Base-by-base conservation (phyloP, 2,329 filamentous ascomycete species). In the Phaeoacremonium minimum region DNA sequence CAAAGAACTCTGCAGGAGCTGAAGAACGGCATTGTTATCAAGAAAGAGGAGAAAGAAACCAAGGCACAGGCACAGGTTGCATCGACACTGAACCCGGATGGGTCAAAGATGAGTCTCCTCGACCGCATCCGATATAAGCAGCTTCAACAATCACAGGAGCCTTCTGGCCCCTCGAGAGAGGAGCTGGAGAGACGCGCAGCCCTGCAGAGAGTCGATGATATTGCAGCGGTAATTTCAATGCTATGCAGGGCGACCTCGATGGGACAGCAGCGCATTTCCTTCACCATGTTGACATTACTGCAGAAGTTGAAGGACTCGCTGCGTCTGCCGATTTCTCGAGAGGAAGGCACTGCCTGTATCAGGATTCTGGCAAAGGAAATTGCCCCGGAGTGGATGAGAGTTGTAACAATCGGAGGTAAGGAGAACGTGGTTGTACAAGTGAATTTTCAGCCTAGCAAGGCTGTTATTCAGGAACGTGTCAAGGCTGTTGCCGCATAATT, bases 61-160 rank as follows among this genome's bases (percentile, higher is more conserved):
- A 50, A 57, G 42, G 32, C 49, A 41, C 50, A 49, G 22, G 31
- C 55, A 44, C 35, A 51, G 45, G 22, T 54, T 52, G 7, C 46
- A 36, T 49, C 50, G 30, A 31, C 26, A 7, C n/a, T n/a, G n/a
- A 14, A 31, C 8, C 17, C n/a, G n/a, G 15, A 46, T 57, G 5
- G 40, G 57, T 0, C 46, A 59, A 69, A 80, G 62, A 80, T 84
- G 65, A 78, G 77, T 36, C 75, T 94, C 16, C 70, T 93, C 39
- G 85, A 90, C 56, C 82, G 85, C 33, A 76, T 94, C 45, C 81
- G 84, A 44, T 69, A 74, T 37, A 91, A 91, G 64, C 77, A 85
- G 47, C 58, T 72, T 46, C 67, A 75, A 55, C 55, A 74, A 55
- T 51, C 64, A 43, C 53, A 68, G 52, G 46, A 63, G 42, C 39